Base-by-base conservation (phyloP, 1,284 basidiomycete genomes). In the Ganoderma meredithae region DNA sequence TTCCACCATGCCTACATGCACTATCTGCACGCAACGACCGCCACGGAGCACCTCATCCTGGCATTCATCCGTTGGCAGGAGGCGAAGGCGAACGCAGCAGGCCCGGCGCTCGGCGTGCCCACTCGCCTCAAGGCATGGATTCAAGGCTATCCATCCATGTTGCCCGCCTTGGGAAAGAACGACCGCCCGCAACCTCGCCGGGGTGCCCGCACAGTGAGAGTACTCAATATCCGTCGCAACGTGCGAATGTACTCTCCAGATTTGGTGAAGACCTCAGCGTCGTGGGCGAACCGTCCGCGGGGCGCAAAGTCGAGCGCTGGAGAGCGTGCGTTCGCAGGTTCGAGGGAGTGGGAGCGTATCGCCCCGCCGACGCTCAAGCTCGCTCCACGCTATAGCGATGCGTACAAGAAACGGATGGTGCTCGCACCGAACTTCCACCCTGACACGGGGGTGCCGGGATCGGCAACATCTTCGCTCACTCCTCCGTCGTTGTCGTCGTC, bases 31-130 rank as follows among this genome's bases (percentile, higher is more conserved):
- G 85, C 93, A 19, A 90, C 92, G 1, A 89, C 90, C 49, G 95
- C 96, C 0, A 93, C 93, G 66, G 96, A 98, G 77, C 96, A 98
- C 73, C 83, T 98, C 62, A 82, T 97, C 13, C 86, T 97, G 19
- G 86, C 94, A 0, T 96, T 91, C 78, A 91, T 97, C 67, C 89
- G 96, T 22, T 91, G 89, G 82, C 90, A 94, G 72, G 88, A 93
- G 69, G 66, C 67, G 25, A 72, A 72, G 56, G 84, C 85, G 3
- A 80, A 81, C 53, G 65, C 64, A 13, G 55, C 53, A 75, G 78
- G 43, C 78, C 79, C 69, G 44, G 76, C 88, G 2, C 83, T 90
- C 6, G 89, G 90, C 22, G 88, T 95, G 9, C 93, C 95, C 2
- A 86, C 87, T 33, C 86, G 92, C 17, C 87, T 96, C 64, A 91